These are phyloP conservation scores for Sorghum bicolor DNA, from an alignment of 176 grass and related monocot species.

Conservation along the genomic window DNA sequence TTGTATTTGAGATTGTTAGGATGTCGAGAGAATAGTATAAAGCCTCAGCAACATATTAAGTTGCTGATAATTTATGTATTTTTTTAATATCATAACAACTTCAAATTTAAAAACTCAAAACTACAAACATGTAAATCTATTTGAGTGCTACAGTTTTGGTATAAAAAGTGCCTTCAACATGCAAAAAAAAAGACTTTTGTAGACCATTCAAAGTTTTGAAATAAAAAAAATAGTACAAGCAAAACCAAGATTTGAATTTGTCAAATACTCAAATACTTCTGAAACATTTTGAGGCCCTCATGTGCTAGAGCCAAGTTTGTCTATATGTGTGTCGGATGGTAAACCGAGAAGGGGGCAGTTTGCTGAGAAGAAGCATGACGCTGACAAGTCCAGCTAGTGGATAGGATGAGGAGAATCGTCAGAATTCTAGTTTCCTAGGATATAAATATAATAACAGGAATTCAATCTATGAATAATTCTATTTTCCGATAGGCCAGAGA, in stretches of 20 bases:
- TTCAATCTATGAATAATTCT: slow-evolving; percentile 16
- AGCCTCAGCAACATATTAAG: too few relatives aligned
- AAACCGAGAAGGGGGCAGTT: neutral
- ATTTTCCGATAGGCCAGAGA: neutral
- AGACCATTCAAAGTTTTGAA: neutral
- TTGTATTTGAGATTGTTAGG: too few relatives aligned
- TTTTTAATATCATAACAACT: too few relatives aligned
- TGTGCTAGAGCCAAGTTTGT: neutral
- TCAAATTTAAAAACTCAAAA: too few relatives aligned
- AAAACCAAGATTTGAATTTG: neutral
- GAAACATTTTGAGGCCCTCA: neutral
- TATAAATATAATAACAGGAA: slow-evolving; percentile 18
- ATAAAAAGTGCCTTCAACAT: too few relatives aligned
- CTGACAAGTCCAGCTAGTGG: slow-evolving; percentile 21
- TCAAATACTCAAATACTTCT: neutral
- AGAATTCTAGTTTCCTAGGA: slow-evolving; percentile 16
- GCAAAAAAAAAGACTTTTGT: too few relatives aligned
- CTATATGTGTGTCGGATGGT: neutral
- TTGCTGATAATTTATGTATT: too few relatives aligned
- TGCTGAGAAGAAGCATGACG: slow-evolving; percentile 33
- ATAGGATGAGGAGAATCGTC: slow-evolving; percentile 26
- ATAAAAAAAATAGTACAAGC: neutral
- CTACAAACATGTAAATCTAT: too few relatives aligned
- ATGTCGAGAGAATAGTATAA: too few relatives aligned
- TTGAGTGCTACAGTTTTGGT: too few relatives aligned